Conservation (phyloP, 768 basidiomycete genomes). For the Termitomyces eurrhizus region DNA sequence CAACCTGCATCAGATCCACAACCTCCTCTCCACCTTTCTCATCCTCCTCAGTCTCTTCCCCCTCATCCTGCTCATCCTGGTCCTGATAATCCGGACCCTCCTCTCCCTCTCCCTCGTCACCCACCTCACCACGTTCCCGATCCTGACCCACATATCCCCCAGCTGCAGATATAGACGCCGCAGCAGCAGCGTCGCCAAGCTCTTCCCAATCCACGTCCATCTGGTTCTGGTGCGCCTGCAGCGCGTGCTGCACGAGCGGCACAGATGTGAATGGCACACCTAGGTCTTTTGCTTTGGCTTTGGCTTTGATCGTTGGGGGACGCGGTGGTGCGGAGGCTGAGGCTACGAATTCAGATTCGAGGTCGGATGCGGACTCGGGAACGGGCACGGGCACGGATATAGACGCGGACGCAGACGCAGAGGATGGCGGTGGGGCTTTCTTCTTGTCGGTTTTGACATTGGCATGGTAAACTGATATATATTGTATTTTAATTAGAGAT, state of each 20-base stretch:
- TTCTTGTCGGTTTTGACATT: slow-evolving; percentile 58
- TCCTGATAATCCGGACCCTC: slow-evolving; percentile 7
- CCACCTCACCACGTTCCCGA: slow-evolving; percentile 8
- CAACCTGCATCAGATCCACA: slow-evolving; percentile 29
- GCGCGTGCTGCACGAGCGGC: slow-evolving; percentile 18
- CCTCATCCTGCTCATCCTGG: slow-evolving; percentile 27
- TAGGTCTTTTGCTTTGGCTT: slow-evolving; percentile 37
- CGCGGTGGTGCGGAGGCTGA: slow-evolving; percentile 11
- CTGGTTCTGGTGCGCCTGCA: slow-evolving; percentile 22
- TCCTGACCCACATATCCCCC: slow-evolving; percentile 17
- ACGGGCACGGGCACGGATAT: not conserved
- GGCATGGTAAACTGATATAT: slow-evolving; percentile 62
- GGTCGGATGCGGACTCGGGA: too few species aligned
- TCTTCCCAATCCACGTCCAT: slow-evolving; percentile 28
- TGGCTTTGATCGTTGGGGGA: slow-evolving; percentile 21
- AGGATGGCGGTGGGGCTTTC: slow-evolving; percentile 28
- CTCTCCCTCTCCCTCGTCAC: slow-evolving; percentile 25
- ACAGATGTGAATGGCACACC: slow-evolving; percentile 28
- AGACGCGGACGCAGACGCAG: slow-evolving; percentile 20
- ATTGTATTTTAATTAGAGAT: too few species aligned
- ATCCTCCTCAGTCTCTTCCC: slow-evolving; percentile 30
- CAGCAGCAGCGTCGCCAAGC: slow-evolving; percentile 23
- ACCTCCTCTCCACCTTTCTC: slow-evolving; percentile 28
- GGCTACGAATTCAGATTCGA: slow-evolving; percentile 22
- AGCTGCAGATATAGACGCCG: slow-evolving; percentile 16